Percentiles rank a stretch among this genome's conserved stretches.
Conservation (phyloP, 1,284 basidiomycete species). For the Ustilago nuda region DNA sequence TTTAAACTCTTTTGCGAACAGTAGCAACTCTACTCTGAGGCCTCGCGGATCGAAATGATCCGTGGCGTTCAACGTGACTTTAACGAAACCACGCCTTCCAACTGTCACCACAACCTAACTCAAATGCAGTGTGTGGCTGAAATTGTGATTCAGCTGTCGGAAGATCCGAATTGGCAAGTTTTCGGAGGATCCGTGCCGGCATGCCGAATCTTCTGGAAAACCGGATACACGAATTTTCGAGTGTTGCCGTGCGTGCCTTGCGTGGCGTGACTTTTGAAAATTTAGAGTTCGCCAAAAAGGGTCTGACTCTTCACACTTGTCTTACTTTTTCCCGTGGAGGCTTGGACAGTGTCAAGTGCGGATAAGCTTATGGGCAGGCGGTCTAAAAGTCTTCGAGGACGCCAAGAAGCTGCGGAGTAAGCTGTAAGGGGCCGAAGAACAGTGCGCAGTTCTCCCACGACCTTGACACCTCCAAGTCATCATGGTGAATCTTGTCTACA, state of each 20-base stretch:
- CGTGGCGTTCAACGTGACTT: background rate
- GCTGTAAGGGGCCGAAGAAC: background rate
- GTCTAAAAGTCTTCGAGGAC: background rate
- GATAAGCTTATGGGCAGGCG: constrained; percentile 10
- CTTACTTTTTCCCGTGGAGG: background rate
- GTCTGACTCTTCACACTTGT: background rate
- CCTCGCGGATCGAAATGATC: background rate
- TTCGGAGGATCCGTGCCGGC: background rate
- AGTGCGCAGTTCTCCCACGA: background rate
- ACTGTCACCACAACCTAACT: background rate
- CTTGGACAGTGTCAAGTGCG: background rate
- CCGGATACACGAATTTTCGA: background rate
- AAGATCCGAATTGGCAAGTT: background rate
- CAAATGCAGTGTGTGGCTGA: background rate
- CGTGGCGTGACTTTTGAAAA: background rate
- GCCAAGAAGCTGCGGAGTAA: background rate
- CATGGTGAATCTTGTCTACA: background rate
- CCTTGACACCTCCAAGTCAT: background rate
- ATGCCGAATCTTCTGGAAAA: background rate
- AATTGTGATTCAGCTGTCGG: constrained; percentile 7
- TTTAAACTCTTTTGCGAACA: background rate
- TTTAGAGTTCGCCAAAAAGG: constrained; percentile 9
- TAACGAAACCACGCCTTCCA: background rate
- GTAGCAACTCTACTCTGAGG: background rate
- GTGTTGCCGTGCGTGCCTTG: background rate